Evolutionary conservation across 2,329 filamentous ascomycete species (phyloP).

Genomic region (Epichloe gansuensis): DNA sequence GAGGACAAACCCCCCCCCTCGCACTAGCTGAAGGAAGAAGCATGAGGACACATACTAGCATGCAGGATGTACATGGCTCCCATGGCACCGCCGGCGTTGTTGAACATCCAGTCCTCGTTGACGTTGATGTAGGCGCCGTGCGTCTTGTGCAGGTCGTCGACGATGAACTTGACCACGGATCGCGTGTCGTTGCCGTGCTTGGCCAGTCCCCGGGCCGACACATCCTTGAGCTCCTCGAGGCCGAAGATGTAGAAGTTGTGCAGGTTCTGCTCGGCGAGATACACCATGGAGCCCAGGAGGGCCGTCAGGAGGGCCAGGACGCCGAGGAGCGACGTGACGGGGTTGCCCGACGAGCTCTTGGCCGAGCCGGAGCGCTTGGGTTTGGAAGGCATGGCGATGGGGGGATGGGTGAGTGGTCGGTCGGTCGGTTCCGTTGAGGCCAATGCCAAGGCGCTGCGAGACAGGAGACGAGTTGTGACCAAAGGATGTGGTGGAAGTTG

Average conservation of each 20-base stretch:
- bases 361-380: slow-evolving; percentile 7
- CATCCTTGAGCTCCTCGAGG: slow-evolving; percentile 51
- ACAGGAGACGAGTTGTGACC: neutral
- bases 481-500: too few relatives aligned
- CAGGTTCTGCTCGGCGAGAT: slow-evolving; percentile 44
- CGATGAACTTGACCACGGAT: slow-evolving; percentile 55
- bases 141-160: slow-evolving; percentile 47
- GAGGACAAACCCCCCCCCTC: too few relatives aligned
- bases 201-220: slow-evolving; percentile 52
- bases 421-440: neutral
- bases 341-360: slow-evolving; percentile 6
- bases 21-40: neutral
- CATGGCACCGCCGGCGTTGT: slow-evolving; percentile 87
- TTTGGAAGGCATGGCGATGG: slow-evolving; percentile 6
- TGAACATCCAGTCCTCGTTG: slow-evolving; percentile 77
- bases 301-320: slow-evolving; percentile 41
- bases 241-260: slow-evolving; percentile 65
- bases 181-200: slow-evolving; percentile 64
- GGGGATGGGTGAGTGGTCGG: neutral
- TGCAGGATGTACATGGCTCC: slow-evolving; percentile 85
- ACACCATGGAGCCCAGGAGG: slow-evolving; percentile 39
- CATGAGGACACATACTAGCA: slow-evolving; percentile 45
- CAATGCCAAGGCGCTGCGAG: neutral
- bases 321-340: slow-evolving; percentile 26
- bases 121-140: slow-evolving; percentile 46